Base-by-base conservation (phyloP, 1,139 yeast genomes). In the Saccharomyces pastorianus region DNA sequence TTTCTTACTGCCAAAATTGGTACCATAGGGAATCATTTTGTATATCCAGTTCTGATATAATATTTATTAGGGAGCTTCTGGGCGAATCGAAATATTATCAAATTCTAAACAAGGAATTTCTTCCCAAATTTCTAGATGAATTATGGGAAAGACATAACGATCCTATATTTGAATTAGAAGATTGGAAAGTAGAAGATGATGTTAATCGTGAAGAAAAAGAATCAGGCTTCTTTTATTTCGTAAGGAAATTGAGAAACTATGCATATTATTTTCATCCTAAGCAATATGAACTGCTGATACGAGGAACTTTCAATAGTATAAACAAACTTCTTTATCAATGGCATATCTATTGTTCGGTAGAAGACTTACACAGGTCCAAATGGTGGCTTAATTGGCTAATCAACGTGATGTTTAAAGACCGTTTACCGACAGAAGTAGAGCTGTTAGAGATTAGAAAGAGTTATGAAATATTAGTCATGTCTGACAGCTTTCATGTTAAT, bases 41-140 rank as follows among this genome's bases (percentile, higher is more conserved):
- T 14, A 47, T 52, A 17, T 26, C 51, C 13, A 47, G 23, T 3
- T 9, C 7, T 4, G 76, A 73, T 2, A 55, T 77, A 26, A 55
- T 59, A 6, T 61, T 71, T 7, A 73, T 80, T 68, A 68, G 64
- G 46, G 76, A 74, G 51, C 60, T 76, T 6, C 58, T 75, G 7
- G 77, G 76, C 2, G 65, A 64, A 6, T 59, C 59, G 1, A 64
- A 62, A 11, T 70, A 54, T 49, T 44, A 68, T 51, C 60, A 64
- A 6, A 56, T 59, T 65, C 51, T 72, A 7, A 58, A 57, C 1
- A 61, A 59, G 14, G 55, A 64, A 38, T 61, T 76, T 6, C 49
- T 75, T 1, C 74, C 77, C 0, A 63, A 67, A n/a, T 61, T 77
- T n/a, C 57, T 69, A 3, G 63, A 56, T 8, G 63, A 61, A 42